phyloP scores from a whole-genome alignment of 139 green algal genomes.

The Micractinium conductrix region DNA sequence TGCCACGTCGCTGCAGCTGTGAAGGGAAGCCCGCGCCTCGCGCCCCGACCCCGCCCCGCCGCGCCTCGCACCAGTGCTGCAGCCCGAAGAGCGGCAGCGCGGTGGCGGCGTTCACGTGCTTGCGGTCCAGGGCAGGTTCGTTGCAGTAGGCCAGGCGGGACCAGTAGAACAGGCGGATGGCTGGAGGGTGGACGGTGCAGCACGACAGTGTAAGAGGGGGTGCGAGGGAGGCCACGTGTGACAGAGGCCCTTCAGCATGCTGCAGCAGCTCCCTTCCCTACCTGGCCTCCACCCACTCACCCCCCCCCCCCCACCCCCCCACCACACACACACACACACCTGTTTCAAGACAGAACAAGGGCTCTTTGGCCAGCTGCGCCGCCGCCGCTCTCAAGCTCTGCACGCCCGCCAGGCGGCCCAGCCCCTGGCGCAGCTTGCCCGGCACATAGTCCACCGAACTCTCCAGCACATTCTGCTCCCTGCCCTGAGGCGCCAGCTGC shows the following conservation, averaged over 20 bases:
- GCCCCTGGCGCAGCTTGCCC: background rate
- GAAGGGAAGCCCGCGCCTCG: background rate
- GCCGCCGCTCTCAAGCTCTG: background rate
- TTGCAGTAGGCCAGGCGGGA: background rate
- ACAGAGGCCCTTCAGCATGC: no score
- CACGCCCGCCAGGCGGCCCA: conserved; percentile 3
- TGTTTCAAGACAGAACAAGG: conserved; percentile 26
- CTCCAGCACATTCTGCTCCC: background rate
- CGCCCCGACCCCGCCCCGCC: background rate
- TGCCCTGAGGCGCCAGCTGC: background rate
- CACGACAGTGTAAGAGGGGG: no score
- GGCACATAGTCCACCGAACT: background rate
- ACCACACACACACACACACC: no score
- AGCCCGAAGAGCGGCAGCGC: conserved; percentile 5
- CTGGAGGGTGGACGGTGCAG: no score
- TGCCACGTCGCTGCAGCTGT: background rate
- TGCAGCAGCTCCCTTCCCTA: no score
- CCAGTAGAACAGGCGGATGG: background rate
- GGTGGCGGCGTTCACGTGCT: background rate
- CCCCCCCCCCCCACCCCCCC: no score
- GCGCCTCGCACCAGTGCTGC: conserved; percentile 15
- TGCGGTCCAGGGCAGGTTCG: background rate
- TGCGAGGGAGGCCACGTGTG: no score
- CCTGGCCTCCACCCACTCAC: no score
- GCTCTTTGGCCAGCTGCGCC: background rate